phyloP scores from a whole-genome alignment of 1,284 basidiomycete genomes.

The Takashimella koratensis region DNA sequence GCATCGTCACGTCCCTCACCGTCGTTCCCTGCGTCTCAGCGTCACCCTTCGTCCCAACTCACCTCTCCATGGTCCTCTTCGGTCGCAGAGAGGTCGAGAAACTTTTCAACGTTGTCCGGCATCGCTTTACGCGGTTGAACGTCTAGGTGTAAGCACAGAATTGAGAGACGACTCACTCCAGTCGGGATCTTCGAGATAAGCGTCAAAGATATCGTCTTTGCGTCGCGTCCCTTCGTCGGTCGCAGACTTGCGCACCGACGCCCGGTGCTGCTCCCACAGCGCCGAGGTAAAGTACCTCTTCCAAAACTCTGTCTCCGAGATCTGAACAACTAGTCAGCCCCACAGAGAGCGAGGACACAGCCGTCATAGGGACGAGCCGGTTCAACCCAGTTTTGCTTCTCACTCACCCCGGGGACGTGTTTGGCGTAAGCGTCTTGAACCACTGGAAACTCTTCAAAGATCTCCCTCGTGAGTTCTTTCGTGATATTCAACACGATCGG shows the following conservation, averaged over 20 bases:
- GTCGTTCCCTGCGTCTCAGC: conserved; percentile 65
- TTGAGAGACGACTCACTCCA: conserved; percentile 60
- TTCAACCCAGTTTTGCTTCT: no score
- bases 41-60: conserved; percentile 11
- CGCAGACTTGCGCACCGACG: conserved; percentile 67
- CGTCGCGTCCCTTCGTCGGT: conserved; percentile 68
- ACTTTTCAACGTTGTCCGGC: conserved; percentile 66
- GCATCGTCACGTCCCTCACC: conserved; percentile 89
- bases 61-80: conserved; percentile 89
- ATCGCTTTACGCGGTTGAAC: conserved; percentile 71
- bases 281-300: conserved; percentile 92
- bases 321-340: no score
- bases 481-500: conserved; percentile 66
- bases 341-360: no score
- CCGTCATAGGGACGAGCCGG: no score
- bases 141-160: conserved; percentile 52
- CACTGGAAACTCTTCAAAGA: conserved; percentile 96
- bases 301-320: conserved; percentile 92
- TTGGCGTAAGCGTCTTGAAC: conserved; percentile 88
- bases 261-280: conserved; percentile 89
- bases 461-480: conserved; percentile 86
- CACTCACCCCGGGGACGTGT: conserved; percentile 66
- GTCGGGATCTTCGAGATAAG: conserved; percentile 90
- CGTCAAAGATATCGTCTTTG: conserved; percentile 91
- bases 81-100: conserved; percentile 83